phyloP scores from a whole-genome alignment of 495 filamentous ascomycete genomes.

The Aspergillus diversus region DNA sequence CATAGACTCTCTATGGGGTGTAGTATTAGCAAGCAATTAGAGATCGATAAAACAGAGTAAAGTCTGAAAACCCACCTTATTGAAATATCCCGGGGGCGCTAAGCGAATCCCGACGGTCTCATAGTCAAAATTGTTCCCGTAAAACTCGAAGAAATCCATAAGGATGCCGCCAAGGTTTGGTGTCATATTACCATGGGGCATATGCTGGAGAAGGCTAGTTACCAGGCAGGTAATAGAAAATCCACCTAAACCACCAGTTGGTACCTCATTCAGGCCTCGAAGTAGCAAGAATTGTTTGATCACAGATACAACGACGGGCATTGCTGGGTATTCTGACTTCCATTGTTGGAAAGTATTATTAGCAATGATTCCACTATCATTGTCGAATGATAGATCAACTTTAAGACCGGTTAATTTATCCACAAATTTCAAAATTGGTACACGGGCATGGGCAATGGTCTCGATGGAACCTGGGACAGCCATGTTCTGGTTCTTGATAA shows the following conservation, averaged over 20 bases:
- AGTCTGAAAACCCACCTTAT: slow-evolving; percentile 62
- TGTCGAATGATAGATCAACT: slow-evolving; percentile 95
- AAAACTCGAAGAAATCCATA: slow-evolving; percentile 85
- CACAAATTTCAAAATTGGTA: slow-evolving; percentile 90
- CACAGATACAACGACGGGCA: slow-evolving; percentile 80
- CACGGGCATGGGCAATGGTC: slow-evolving; percentile 73
- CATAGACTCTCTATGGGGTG: slow-evolving; percentile 25
- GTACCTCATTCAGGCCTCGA: slow-evolving; percentile 87
- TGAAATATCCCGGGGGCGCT: slow-evolving; percentile 68
- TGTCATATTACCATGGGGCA: slow-evolving; percentile 64
- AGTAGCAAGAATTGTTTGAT: slow-evolving; percentile 93
- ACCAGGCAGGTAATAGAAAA: slow-evolving; percentile 94
- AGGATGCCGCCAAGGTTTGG: slow-evolving; percentile 77
- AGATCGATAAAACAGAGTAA: too few species aligned
- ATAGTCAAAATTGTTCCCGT: slow-evolving; percentile 78
- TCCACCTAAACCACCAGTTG: slow-evolving; percentile 87
- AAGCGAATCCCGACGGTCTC: slow-evolving; percentile 69
- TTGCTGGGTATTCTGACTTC: slow-evolving; percentile 75
- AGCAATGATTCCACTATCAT: slow-evolving; percentile 75
- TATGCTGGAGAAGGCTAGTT: slow-evolving; percentile 78
- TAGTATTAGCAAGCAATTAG: not conserved
- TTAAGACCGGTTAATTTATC: slow-evolving; percentile 73
- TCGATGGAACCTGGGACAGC: slow-evolving; percentile 57
- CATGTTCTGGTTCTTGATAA: slow-evolving; percentile 54
- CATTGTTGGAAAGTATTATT: slow-evolving; percentile 78